Evolutionary conservation across 345 rosid genomes (phyloP), one percentile per base, ranked within the genome.

Genomic region (Erucastrum elatum): DNA sequence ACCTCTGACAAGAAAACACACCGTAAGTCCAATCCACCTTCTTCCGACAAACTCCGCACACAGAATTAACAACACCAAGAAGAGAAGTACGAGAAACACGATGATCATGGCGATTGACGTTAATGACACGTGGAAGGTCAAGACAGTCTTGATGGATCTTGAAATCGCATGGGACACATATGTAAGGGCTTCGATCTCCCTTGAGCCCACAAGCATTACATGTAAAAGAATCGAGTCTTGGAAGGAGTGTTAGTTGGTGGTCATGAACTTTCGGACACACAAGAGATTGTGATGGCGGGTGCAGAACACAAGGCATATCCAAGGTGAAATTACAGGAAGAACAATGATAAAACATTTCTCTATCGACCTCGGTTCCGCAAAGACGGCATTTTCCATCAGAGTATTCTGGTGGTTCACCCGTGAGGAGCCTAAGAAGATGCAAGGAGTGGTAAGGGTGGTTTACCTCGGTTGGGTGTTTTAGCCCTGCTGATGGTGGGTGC

Each of bases 111-210:
- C 75, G 66, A 3, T 73, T 73, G 76, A 73, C 44, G 31, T 46
- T 62, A 5, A 73, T 73, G 60, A 72, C 0, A 2, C 12, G 29
- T 27, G 76, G 76, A 34, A 72, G 64, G 39, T 5, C 25, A 37
- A 56, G 2, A 37, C 72, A 75, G 0, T 26, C 71, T 53, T 15
- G 27, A 15, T 74, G 70, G n/a, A 64, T 51, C n/a, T 31, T 21
- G 63, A 74, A 64, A 12, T 0, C 46, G 21, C 77, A 75, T 0
- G 12, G 37, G 39, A 71, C 3, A 17, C 77, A 73, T 11, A 17
- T 0, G 21, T 73, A 63, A 30, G 70, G 33, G 62, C 56, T 75
- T 25, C 78, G 64, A 65, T 75, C 71, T 33, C 71, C 78, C 4
- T 33, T 25, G 6, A 65, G 2, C 0, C 64, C 64, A 0, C 64